phyloP scores from a whole-genome alignment of 2,329 filamentous ascomycete species.

The Lasiodiplodia hormozganensis region DNA sequence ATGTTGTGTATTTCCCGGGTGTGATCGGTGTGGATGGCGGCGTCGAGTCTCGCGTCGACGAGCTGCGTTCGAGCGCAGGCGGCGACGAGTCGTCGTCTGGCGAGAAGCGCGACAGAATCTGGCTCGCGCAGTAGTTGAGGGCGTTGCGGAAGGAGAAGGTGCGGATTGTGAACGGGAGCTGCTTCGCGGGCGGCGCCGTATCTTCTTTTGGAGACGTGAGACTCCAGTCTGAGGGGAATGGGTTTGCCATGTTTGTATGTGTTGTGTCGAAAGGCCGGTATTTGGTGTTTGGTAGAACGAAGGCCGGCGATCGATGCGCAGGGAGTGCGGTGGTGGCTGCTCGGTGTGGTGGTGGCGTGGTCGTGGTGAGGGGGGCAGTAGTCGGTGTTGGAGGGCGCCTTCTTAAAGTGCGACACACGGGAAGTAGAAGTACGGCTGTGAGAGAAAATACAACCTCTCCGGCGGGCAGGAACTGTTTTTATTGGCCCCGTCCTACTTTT shows the following conservation, averaged over 20 bases:
- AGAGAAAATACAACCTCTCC: slow-evolving; percentile 1
- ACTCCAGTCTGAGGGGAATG: slow-evolving; percentile 7
- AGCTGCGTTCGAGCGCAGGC: background rate
- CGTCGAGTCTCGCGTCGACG: background rate
- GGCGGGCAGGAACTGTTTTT: slow-evolving; percentile 8
- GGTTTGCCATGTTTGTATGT: background rate
- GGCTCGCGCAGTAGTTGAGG: background rate
- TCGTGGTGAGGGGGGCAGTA: background rate
- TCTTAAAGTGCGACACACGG: background rate
- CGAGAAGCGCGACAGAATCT: background rate
- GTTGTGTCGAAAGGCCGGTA: background rate
- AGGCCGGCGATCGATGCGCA: background rate
- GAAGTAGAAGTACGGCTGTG: background rate
- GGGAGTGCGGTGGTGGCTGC: background rate
- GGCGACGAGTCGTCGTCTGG: background rate
- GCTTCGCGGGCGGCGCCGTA: background rate
- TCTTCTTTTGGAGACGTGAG: background rate
- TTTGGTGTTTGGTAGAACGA: background rate
- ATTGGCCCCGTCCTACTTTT: slow-evolving; percentile 5
- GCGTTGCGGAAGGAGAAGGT: background rate
- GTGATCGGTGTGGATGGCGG: background rate
- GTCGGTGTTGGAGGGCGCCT: background rate
- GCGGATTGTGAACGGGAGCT: background rate
- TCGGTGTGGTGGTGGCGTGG: background rate
- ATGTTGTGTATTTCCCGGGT: background rate